Evolutionary conservation across 2,329 filamentous ascomycete species (phyloP).

Genomic region (Beauveria sp.): DNA sequence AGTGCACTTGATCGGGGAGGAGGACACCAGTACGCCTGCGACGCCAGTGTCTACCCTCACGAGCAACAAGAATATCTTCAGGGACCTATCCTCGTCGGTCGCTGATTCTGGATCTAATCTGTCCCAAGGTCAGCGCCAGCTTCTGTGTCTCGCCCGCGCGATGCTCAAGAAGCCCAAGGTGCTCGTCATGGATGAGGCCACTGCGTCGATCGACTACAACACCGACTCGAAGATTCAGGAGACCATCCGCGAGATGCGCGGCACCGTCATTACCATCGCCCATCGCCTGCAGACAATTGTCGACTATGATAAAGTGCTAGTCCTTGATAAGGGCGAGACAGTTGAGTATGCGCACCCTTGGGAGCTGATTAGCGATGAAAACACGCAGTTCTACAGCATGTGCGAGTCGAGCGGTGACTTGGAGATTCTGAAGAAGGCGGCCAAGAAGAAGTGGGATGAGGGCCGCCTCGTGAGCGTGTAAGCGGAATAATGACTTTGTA

Average conservation of each 20-base stretch:
- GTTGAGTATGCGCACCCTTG: constrained; percentile 89
- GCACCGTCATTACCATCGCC: constrained; percentile 94
- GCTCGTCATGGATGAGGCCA: constrained; percentile 98
- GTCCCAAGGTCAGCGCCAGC: constrained; percentile 91
- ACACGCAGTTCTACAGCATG: constrained; percentile 57
- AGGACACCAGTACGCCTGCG: constrained; percentile 28
- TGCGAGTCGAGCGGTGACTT: constrained; percentile 57
- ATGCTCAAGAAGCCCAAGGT: constrained; percentile 88
- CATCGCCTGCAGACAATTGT: constrained; percentile 94
- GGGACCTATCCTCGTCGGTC: constrained; percentile 74
- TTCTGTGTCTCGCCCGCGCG: constrained; percentile 86
- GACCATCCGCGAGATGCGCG: constrained; percentile 85
- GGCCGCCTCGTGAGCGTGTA: constrained; percentile 29
- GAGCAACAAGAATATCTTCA: constrained; percentile 87
- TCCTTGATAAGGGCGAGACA: constrained; percentile 81
- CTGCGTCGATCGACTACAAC: constrained; percentile 92
- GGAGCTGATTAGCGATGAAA: constrained; percentile 65
- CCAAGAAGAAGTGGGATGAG: constrained; percentile 46
- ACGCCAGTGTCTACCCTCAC: constrained; percentile 29
- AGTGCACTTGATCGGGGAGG: constrained; percentile 75
- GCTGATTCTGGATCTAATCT: constrained; percentile 89
- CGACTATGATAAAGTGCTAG: constrained; percentile 95
- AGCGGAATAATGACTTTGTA: constrained; percentile 14
- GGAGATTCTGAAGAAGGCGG: constrained; percentile 42
- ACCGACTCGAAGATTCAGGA: constrained; percentile 95